Conservation (phyloP, 164 flowering plant genomes). For the Taxillus chinensis region DNA sequence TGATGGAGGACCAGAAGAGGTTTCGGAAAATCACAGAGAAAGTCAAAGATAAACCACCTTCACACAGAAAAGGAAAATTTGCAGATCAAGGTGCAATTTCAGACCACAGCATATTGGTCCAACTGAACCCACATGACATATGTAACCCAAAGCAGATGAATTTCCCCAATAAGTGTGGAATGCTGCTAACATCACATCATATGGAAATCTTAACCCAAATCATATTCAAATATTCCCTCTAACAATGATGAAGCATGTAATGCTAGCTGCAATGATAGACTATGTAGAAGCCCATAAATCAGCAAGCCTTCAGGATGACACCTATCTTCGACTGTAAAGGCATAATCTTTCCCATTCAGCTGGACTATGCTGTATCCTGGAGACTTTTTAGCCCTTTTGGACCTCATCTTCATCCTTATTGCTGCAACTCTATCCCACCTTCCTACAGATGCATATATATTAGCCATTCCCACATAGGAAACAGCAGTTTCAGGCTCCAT, state of each 20-base stretch:
- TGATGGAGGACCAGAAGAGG: too few relatives aligned
- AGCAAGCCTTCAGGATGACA: slow-evolving; percentile 22
- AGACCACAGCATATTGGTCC: too few relatives aligned
- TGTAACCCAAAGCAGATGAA: too few relatives aligned
- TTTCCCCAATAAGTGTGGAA: too few relatives aligned
- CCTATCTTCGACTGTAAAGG: slow-evolving; percentile 48
- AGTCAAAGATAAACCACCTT: too few relatives aligned
- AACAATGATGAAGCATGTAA: slow-evolving; percentile 5
- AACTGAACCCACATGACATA: too few relatives aligned
- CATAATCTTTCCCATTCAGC: slow-evolving; percentile 28
- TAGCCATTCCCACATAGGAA: slow-evolving; percentile 58
- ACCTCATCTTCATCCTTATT: slow-evolving; percentile 40
- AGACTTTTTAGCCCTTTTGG: slow-evolving; percentile 28
- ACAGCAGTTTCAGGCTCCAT: slow-evolving; percentile 43
- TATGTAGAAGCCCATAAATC: slow-evolving; percentile 28
- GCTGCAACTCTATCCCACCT: slow-evolving; percentile 43
- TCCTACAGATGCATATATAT: slow-evolving; percentile 47
- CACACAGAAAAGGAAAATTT: too few relatives aligned
- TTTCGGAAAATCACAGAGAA: too few relatives aligned
- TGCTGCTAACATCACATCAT: too few relatives aligned
- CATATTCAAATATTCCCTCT: too few relatives aligned
- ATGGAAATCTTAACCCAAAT: too few relatives aligned
- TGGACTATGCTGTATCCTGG: slow-evolving; percentile 45
- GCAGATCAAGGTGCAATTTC: too few relatives aligned
- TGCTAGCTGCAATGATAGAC: slow-evolving; percentile 30